A percentile compares a stretch with the other conserved stretches of the same genome.
Evolutionary conservation across 164 flowering plant species (phyloP).

Genomic region (Liquidambar formosana): DNA sequence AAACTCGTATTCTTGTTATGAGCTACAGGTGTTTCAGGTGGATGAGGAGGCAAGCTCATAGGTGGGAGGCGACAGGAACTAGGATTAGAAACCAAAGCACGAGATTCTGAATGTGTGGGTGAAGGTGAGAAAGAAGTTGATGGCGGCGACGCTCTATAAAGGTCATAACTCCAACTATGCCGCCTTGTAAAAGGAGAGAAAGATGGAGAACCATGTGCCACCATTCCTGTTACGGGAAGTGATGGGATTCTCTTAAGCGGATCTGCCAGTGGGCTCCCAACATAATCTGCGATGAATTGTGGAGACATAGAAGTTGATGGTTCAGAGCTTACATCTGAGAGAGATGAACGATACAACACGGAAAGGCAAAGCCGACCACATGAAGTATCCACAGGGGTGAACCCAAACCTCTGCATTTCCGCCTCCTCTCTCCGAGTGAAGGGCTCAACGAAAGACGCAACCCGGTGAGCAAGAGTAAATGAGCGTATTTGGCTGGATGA

Average conservation of each 20-base stretch:
- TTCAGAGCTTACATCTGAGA: slow-evolving; percentile 57
- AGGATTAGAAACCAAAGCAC: slow-evolving; percentile 36
- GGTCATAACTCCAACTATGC: slow-evolving; percentile 82
- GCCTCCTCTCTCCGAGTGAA: slow-evolving; percentile 74
- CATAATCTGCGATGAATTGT: slow-evolving; percentile 78
- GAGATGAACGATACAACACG: slow-evolving; percentile 54
- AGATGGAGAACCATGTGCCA: slow-evolving; percentile 47
- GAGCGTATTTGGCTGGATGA: slow-evolving; percentile 60
- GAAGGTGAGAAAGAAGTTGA: slow-evolving; percentile 54
- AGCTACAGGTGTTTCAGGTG: slow-evolving; percentile 35
- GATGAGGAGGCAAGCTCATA: slow-evolving; percentile 43
- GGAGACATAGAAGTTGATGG: slow-evolving; percentile 74
- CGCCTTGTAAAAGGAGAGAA: slow-evolving; percentile 62
- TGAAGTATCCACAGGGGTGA: slow-evolving; percentile 77
- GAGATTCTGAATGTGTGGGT: slow-evolving; percentile 57
- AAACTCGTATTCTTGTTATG: slow-evolving; percentile 41
- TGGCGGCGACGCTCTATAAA: slow-evolving; percentile 52
- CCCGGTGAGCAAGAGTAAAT: slow-evolving; percentile 60
- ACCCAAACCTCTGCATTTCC: slow-evolving; percentile 69
- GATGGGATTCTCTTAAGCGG: slow-evolving; percentile 74
- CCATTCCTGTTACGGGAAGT: slow-evolving; percentile 33
- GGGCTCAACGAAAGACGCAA: slow-evolving; percentile 73
- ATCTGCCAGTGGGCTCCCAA: slow-evolving; percentile 92
- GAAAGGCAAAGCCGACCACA: slow-evolving; percentile 83
- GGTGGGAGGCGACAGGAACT: slow-evolving; percentile 41